Base-by-base conservation (phyloP, 2,329 filamentous ascomycete species). In the Hypoxylon sp. region DNA sequence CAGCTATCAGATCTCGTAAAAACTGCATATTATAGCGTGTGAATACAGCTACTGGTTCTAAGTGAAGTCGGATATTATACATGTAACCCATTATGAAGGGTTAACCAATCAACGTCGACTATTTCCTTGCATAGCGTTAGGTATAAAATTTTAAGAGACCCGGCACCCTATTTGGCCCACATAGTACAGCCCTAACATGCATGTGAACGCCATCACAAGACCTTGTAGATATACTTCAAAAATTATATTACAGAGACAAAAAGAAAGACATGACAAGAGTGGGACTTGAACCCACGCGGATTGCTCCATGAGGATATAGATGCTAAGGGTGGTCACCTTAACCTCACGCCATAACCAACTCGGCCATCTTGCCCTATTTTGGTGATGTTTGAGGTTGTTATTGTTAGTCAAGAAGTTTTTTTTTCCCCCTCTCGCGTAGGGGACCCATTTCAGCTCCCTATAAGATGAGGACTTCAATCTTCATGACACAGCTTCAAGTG, bases 331-430 rank as follows among this genome's bases (percentile, higher is more conserved):
- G 51, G 11, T 32, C 38, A 75, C 76, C 76, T 77, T 77, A 78
- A 77, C 75, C 76, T 77, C 73, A 74, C 76, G 75, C 76, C 75
- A 77, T 77, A 75, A 78, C 75, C 75, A 78, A 77, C 75, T 78
- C 75, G 75, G 76, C 76, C 76, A 78, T 78, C 75, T 77, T 76
- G 72, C 72, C 72, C 46, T 41, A 21, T n/a, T 61, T 25, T 21
- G 13, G 25, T 60, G 57, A 45, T 21, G 9, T 28, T 25, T 11
- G 10, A 19, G 25, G 13, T 4, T 25, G 5, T 9, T 45, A 60
- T 52, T 34, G 25, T 38, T 7, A 13, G 13, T 56, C 9, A 28
- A 23, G 14, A 14, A 4, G 28, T 19, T 45, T 45, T 34, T 6
- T n/a, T n/a, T n/a, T n/a, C n/a, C n/a, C n/a, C n/a, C n/a, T 21